Conservation (phyloP, 2,329 filamentous ascomycete genomes). For the Nemania serpens region DNA sequence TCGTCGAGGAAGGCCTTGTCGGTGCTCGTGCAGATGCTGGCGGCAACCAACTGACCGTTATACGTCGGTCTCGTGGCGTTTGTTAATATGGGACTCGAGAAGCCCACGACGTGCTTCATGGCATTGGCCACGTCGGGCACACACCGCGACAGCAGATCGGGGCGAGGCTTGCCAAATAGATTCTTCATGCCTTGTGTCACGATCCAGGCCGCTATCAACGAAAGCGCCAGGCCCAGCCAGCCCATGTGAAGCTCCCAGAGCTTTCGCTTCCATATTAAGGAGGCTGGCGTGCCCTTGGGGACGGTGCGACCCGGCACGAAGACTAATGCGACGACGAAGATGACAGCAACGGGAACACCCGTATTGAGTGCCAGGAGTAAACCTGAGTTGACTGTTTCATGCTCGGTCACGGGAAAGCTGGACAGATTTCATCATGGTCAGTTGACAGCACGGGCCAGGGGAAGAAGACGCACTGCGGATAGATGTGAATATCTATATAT, state of each 20-base stretch:
- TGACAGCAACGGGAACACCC: conserved; percentile 67
- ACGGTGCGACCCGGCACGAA: conserved; percentile 76
- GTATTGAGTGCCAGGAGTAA: conserved; percentile 68
- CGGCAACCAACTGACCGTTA: conserved; percentile 72
- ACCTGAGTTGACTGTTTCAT: conserved; percentile 73
- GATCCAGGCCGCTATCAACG: conserved; percentile 73
- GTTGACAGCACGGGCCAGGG: too few species aligned
- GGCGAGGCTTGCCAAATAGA: conserved; percentile 70
- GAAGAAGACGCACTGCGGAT: too few species aligned
- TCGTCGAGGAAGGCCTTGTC: conserved; percentile 69
- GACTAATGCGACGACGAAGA: conserved; percentile 69
- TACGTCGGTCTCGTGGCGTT: conserved; percentile 38
- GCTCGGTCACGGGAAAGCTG: conserved; percentile 70
- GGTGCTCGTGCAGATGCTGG: conserved; percentile 72
- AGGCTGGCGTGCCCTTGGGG: conserved; percentile 63
- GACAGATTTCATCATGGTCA: neutral
- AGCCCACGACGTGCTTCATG: conserved; percentile 63
- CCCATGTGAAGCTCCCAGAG: conserved; percentile 90
- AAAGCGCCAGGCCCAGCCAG: conserved; percentile 79
- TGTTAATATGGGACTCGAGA: conserved; percentile 42
- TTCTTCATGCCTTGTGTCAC: conserved; percentile 88
- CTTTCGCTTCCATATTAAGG: conserved; percentile 77
- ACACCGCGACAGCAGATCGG: conserved; percentile 82
- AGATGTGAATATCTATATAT: neutral
- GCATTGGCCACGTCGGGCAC: conserved; percentile 71